Conservation (phyloP, 2,329 filamentous ascomycete species). For the Fusarium begoniae region DNA sequence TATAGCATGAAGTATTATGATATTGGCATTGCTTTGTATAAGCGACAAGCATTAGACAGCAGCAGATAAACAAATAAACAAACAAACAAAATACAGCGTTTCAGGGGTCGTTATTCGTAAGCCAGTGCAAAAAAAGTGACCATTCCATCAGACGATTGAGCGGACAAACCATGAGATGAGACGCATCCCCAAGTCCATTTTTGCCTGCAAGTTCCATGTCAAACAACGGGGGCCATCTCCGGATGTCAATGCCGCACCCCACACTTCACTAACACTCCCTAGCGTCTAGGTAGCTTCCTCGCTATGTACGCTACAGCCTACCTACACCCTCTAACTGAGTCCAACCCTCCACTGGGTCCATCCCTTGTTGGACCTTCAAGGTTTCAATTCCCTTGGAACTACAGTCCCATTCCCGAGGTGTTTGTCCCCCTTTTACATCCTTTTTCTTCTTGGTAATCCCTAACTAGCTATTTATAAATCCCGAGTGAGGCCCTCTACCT, state of each 20-base stretch:
- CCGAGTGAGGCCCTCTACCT: slow-evolving; percentile 14
- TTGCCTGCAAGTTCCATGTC: neutral
- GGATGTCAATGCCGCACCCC: slow-evolving; percentile 38
- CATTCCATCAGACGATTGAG: slow-evolving; percentile 31
- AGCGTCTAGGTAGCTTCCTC: neutral
- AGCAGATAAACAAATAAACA: slow-evolving; percentile 5
- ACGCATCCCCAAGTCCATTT: slow-evolving; percentile 4
- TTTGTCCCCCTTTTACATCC: slow-evolving; percentile 22
- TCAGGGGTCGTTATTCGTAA: neutral
- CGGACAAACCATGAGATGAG: slow-evolving; percentile 20
- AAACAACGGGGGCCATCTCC: slow-evolving; percentile 23
- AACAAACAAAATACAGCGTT: neutral
- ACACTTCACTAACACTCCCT: slow-evolving; percentile 17
- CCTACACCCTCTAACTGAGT: slow-evolving; percentile 2
- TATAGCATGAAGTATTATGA: neutral
- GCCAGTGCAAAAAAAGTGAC: neutral
- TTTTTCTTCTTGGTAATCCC: slow-evolving; percentile 3
- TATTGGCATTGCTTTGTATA: slow-evolving; percentile 2
- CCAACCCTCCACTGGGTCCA: neutral
- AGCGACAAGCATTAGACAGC: neutral
- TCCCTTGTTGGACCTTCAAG: slow-evolving; percentile 9
- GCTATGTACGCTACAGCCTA: neutral
- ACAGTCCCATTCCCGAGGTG: slow-evolving; percentile 7
- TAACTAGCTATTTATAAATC: slow-evolving; percentile 17
- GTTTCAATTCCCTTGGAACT: slow-evolving; percentile 27